Evolutionary conservation across 768 basidiomycete species (phyloP).

Genomic region (Chiua virens): DNA sequence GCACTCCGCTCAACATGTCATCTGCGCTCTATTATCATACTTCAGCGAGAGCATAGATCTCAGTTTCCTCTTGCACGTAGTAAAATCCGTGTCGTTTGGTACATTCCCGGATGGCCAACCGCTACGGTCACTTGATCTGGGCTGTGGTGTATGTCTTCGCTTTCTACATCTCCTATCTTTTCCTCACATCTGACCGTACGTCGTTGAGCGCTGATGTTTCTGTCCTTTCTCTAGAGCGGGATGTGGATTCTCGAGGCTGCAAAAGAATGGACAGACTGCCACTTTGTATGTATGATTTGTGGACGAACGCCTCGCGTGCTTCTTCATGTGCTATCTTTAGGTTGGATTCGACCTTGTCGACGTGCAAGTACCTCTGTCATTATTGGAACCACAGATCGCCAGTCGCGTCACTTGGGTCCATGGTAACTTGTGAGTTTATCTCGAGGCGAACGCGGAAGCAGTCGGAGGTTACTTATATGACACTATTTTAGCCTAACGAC

Average conservation of each 20-base stretch:
- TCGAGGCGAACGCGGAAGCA: not conserved
- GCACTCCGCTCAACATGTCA: constrained; percentile 4
- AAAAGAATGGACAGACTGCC: constrained; percentile 63
- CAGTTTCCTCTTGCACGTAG: constrained; percentile 46
- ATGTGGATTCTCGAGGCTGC: constrained; percentile 75
- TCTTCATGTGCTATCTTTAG: constrained; percentile 34
- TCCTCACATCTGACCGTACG: not conserved
- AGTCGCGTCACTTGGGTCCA: constrained; percentile 69
- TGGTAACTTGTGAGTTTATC: constrained; percentile 67
- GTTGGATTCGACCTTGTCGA: constrained; percentile 81
- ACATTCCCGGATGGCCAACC: constrained; percentile 53
- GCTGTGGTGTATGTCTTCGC: constrained; percentile 61
- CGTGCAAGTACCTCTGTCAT: constrained; percentile 58
- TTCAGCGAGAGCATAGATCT: constrained; percentile 57
- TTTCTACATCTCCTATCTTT: not conserved
- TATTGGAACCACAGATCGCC: constrained; percentile 52
- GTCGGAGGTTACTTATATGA: not conserved
- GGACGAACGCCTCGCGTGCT: not conserved
- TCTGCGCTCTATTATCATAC: too few species aligned
- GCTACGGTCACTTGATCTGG: constrained; percentile 60
- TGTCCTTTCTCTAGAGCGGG: constrained; percentile 46
- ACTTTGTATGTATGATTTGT: constrained; percentile 51
- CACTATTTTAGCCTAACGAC: constrained; percentile 57
- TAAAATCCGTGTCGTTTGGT: constrained; percentile 58
- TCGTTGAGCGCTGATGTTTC: not conserved